Conservation (phyloP, 106 monocot genomes). For the Xerophyta viscosa region DNA sequence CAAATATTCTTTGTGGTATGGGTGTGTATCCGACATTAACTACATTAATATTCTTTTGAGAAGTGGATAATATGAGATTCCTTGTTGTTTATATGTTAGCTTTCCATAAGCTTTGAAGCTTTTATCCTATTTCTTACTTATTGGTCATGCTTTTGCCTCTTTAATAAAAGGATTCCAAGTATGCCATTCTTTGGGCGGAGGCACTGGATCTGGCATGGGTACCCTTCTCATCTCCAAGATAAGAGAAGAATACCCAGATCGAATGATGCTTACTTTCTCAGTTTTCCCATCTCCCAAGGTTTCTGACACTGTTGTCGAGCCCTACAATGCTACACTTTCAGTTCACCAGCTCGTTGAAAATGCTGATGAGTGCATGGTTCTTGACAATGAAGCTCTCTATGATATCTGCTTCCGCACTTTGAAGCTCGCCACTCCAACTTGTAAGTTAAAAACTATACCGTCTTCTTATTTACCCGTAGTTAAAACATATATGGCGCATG, state of each 20-base stretch:
- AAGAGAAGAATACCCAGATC: constrained; percentile 56
- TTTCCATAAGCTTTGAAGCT: too few species aligned
- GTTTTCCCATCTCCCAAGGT: too few species aligned
- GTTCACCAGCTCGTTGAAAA: constrained; percentile 75
- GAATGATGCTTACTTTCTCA: constrained; percentile 75
- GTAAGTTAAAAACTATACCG: too few species aligned
- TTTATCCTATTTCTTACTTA: too few species aligned
- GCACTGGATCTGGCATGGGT: constrained; percentile 65
- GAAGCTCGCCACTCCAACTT: constrained; percentile 70
- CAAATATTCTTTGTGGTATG: too few species aligned
- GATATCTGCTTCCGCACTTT: constrained; percentile 74
- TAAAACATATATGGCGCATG: too few species aligned
- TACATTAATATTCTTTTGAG: too few species aligned
- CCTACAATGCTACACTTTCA: constrained; percentile 68
- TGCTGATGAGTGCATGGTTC: constrained; percentile 67
- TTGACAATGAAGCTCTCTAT: constrained; percentile 57
- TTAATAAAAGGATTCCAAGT: constrained; percentile 42
- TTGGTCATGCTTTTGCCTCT: not conserved
- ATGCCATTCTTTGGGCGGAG: constrained; percentile 53
- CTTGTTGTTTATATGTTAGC: too few species aligned
- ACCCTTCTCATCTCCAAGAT: constrained; percentile 67
- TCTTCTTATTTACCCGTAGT: too few species aligned
- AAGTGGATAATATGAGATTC: too few species aligned
- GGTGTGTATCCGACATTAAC: too few species aligned
- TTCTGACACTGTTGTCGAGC: constrained; percentile 63